phyloP scores from a whole-genome alignment of 169 alveolate genomes.

The Cryptosporidium bovis region DNA sequence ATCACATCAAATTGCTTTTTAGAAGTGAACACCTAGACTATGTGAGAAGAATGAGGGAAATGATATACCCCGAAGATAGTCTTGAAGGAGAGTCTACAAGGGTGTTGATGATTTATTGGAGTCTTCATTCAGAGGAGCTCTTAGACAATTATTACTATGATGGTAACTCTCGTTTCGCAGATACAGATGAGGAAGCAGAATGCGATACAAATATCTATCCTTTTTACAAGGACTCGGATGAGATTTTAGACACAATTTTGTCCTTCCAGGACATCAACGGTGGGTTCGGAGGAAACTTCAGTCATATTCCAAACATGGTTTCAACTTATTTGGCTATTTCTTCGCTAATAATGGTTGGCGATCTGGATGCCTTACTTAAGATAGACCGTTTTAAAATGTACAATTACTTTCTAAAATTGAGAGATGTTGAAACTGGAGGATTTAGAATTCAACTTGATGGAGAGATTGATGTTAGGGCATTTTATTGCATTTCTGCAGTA shows the following conservation, averaged over 20 bases:
- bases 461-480: constrained; percentile 95
- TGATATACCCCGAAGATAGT: constrained; percentile 6
- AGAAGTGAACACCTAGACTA: constrained; percentile 17
- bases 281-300: constrained; percentile 93
- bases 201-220: neutral
- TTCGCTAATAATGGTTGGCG: constrained; percentile 76
- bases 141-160: constrained; percentile 1
- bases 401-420: constrained; percentile 83
- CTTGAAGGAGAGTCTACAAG: constrained; percentile 56
- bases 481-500: constrained; percentile 92
- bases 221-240: constrained; percentile 35
- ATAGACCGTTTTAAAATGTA: constrained; percentile 88
- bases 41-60: constrained; percentile 59
- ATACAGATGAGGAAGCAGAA: neutral
- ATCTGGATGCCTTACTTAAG: constrained; percentile 84
- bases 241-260: constrained; percentile 75
- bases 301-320: constrained; percentile 90
- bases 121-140: constrained; percentile 62
- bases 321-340: constrained; percentile 92
- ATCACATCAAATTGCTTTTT: neutral
- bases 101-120: constrained; percentile 69
- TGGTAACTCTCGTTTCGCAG: neutral
- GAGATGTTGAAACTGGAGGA: constrained; percentile 90
- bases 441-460: constrained; percentile 92
- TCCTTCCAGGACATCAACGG: constrained; percentile 79